Conservation (phyloP, 2,329 filamentous ascomycete genomes). For the Neofusicoccum kwambonambiense region DNA sequence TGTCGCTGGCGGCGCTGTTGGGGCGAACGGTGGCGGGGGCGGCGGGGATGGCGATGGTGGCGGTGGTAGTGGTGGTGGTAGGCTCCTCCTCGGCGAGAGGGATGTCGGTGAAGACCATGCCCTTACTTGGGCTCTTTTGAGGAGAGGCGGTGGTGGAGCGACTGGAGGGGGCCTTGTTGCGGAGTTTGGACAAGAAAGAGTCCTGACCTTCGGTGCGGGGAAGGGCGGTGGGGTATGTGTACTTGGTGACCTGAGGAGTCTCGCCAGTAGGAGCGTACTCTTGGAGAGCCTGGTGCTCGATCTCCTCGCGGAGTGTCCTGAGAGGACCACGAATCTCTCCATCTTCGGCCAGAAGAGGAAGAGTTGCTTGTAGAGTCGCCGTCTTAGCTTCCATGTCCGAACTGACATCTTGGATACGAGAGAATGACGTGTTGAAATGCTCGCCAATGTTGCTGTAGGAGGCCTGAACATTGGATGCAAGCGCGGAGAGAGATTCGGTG, state of each 20-base stretch:
- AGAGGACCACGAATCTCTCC: conserved; percentile 67
- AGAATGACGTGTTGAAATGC: conserved; percentile 68
- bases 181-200: conserved; percentile 51
- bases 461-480: conserved; percentile 67
- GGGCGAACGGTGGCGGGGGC: conserved; percentile 17
- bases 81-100: conserved; percentile 29
- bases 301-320: conserved; percentile 66
- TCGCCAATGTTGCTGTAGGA: conserved; percentile 71
- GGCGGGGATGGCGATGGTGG: conserved; percentile 22
- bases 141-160: conserved; percentile 31
- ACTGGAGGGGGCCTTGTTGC: conserved; percentile 30
- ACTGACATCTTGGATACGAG: conserved; percentile 67
- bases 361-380: conserved; percentile 56
- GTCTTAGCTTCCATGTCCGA: conserved; percentile 65
- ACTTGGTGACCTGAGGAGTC: conserved; percentile 78
- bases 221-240: conserved; percentile 75
- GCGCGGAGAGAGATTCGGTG: conserved; percentile 59
- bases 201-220: conserved; percentile 71
- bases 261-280: conserved; percentile 85
- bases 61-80: conserved; percentile 26
- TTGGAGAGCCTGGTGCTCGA: conserved; percentile 63
- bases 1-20: conserved; percentile 26
- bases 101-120: conserved; percentile 54
- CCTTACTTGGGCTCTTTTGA: conserved; percentile 47
- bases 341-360: conserved; percentile 59